Conservation (phyloP, 257 asterid genomes). For the Nicotiana tabacum region DNA sequence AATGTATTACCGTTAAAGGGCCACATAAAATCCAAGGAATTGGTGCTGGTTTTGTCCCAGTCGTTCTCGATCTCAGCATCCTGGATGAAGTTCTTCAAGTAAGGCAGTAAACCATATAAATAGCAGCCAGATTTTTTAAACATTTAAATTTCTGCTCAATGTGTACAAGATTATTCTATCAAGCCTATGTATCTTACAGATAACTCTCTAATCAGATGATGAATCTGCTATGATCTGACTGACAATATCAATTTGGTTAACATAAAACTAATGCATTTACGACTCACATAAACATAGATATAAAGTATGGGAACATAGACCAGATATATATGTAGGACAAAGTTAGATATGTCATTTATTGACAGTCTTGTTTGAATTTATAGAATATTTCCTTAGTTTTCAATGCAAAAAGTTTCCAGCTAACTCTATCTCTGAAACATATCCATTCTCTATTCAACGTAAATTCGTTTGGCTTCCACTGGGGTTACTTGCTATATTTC, state of each 20-base stretch:
- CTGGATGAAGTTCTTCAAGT: constrained; percentile 41
- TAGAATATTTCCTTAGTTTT: not conserved
- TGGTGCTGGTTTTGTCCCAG: constrained; percentile 39
- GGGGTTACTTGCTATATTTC: not conserved
- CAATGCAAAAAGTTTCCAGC: not conserved
- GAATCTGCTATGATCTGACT: not conserved
- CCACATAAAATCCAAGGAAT: constrained; percentile 45
- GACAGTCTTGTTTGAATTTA: not conserved
- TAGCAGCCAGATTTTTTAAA: not conserved
- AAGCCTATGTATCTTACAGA: not conserved
- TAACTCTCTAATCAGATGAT: not conserved
- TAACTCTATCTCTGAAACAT: not conserved
- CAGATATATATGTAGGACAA: not conserved
- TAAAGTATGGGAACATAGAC: not conserved
- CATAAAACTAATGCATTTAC: not conserved
- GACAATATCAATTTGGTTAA: not conserved
- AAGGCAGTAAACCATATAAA: constrained; percentile 9
- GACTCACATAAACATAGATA: not conserved
- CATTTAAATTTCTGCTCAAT: not conserved
- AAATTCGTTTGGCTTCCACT: not conserved
- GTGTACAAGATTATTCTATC: not conserved
- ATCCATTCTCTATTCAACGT: not conserved
- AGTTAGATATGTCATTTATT: not conserved
- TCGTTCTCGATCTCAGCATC: constrained; percentile 31
- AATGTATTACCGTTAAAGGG: constrained; percentile 18